These are phyloP conservation scores for Conoideocrella luteorostrata DNA, from an alignment of 2,329 filamentous ascomycete species.

Conservation along the genomic window DNA sequence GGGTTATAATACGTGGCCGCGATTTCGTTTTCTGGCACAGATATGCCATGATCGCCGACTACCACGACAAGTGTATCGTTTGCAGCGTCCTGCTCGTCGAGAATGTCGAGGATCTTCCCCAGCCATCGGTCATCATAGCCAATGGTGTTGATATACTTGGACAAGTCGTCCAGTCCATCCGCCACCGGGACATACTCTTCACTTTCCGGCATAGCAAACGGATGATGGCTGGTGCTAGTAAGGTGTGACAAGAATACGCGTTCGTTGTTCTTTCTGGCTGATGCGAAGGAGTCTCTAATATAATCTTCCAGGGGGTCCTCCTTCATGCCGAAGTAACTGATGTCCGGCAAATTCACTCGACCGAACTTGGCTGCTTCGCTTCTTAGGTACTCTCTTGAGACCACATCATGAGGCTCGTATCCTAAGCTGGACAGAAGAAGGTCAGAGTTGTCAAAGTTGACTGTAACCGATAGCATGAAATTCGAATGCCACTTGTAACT, in stretches of 20 bases:
- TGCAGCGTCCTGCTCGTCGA: conserved; percentile 24
- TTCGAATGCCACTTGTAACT: conserved; percentile 20
- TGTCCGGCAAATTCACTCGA: conserved; percentile 18
- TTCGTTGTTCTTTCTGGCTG: conserved; percentile 21
- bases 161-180: conserved; percentile 22
- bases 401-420: conserved; percentile 16
- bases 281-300: conserved; percentile 22
- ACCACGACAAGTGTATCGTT: conserved; percentile 26
- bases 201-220: conserved; percentile 21
- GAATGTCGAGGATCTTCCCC: conserved; percentile 20
- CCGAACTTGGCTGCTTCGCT: conserved; percentile 22
- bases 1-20: conserved; percentile 25
- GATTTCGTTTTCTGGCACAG: conserved; percentile 23
- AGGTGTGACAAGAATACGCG: conserved; percentile 26
- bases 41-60: conserved; percentile 26
- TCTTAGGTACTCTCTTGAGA: conserved; percentile 23
- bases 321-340: conserved; percentile 28
- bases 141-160: conserved; percentile 25
- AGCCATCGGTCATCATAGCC: conserved; percentile 27
- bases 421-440: conserved; percentile 23
- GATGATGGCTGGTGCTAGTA: conserved; percentile 27
- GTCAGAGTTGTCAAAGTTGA: conserved; percentile 24
- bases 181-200: conserved; percentile 20
- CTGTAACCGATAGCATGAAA: conserved; percentile 23
- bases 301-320: conserved; percentile 24